A percentile compares a stretch with the other conserved stretches of the same genome.
Conservation (phyloP, 116 monocot genomes). For the Dioscorea cayenensis region DNA sequence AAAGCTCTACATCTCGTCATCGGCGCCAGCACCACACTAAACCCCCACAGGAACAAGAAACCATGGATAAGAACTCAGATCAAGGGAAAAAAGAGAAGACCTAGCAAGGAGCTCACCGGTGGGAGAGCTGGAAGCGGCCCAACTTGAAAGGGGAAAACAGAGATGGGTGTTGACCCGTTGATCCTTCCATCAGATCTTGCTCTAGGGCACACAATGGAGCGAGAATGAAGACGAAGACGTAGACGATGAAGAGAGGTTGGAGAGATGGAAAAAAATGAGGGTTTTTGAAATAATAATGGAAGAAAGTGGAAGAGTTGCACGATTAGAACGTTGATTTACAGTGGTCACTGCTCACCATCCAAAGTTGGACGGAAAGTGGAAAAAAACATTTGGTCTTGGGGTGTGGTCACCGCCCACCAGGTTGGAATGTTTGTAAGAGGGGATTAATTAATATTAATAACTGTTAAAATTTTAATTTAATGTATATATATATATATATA, state of each 20-base stretch:
- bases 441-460: too few relatives aligned
- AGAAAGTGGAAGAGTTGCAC: not conserved
- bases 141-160: constrained; percentile 81
- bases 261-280: not conserved
- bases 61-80: not conserved
- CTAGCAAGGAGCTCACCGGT: constrained; percentile 32
- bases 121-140: constrained; percentile 62
- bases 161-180: constrained; percentile 15
- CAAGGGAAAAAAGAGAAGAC: not conserved
- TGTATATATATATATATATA: too few relatives aligned
- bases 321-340: not conserved
- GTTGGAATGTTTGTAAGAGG: too few relatives aligned
- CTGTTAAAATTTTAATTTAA: too few relatives aligned
- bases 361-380: too few relatives aligned
- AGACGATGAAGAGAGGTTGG: not conserved
- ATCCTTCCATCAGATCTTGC: constrained; percentile 8
- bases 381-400: too few relatives aligned
- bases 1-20: constrained; percentile 93
- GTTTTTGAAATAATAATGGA: not conserved
- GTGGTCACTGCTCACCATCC: not conserved
- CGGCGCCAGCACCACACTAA: constrained; percentile 89
- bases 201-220: too few relatives aligned
- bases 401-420: too few relatives aligned
- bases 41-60: not conserved
- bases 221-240: not conserved